Base-by-base conservation (phyloP, 345 rosid genomes). In the Acer yangbiense region DNA sequence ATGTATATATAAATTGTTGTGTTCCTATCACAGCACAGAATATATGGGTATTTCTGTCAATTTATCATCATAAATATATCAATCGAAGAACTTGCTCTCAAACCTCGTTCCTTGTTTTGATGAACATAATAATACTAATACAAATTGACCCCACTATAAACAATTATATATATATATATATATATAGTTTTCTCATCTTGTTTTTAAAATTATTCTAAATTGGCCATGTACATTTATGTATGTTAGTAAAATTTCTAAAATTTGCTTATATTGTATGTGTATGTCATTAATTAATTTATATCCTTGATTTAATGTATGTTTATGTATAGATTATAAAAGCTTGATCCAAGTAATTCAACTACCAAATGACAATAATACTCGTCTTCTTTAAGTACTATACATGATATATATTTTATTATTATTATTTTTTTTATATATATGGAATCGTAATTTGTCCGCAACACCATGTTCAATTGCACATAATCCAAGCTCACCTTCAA, bases 381-480 rank as follows among this genome's bases (percentile, higher is more conserved):
- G 35, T 70, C 52, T 57, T 48, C 18, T 66, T 60, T 57, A 50
- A 35, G 78, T 35, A 35, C 65, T 67, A 67, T 69, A 46, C 39
- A 48, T 65, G 9, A 17, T 60, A 60, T 60, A 41, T 43, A 8
- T 43, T 1, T 43, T 29, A 2, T 2, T 29, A 2, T 29, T 29
- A 2, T 29, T 29, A 2, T 6, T 43, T 0, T n/a, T 18, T 1
- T n/a, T 58, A 1, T 6, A n/a, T 65, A 67, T 72, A 69, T 50
- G 81, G 81, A 80, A 82, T 41, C 90, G 79, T 88, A 18, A 63
- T 68, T 79, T 84, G 83, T 67, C 80, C 39, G 83, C 89, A 85
- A 85, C 81, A 54, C 86, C 86, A 86, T 78, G 89, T 85, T 86
- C 85, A 67, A 55, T 65, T 62, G 84, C 87, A 85, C 88, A 82